Percentiles rank a stretch among this genome's conserved stretches.
phyloP scores from a whole-genome alignment of 108 stramenopile genomes.

The Skeletonema grethae region DNA sequence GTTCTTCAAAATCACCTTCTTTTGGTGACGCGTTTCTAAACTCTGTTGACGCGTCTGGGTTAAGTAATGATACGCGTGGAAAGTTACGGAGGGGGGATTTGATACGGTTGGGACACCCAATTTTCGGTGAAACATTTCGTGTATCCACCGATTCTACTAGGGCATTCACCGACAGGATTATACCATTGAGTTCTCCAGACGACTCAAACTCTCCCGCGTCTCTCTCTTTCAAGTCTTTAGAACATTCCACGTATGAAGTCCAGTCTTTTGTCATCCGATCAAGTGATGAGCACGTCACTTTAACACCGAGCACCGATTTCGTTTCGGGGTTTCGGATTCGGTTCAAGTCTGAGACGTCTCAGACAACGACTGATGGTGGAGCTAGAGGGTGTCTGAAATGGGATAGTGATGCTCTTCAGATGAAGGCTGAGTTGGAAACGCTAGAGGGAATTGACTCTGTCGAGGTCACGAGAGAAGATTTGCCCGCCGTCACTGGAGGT shows the following conservation, averaged over 20 bases:
- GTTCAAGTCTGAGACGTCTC: slow-evolving; percentile 50
- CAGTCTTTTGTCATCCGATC: slow-evolving; percentile 55
- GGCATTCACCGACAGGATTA: slow-evolving; percentile 33
- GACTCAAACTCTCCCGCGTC: slow-evolving; percentile 55
- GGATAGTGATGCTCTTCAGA: slow-evolving; percentile 36
- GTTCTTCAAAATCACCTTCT: slow-evolving; percentile 49
- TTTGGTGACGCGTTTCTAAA: slow-evolving; percentile 61
- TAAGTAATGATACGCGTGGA: slow-evolving; percentile 36
- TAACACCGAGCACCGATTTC: slow-evolving; percentile 44
- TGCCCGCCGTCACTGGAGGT: slow-evolving; percentile 25
- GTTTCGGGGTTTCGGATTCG: slow-evolving; percentile 54
- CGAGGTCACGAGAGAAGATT: slow-evolving; percentile 35
- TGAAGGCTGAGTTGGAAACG: slow-evolving; percentile 67
- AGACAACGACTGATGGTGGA: slow-evolving; percentile 47
- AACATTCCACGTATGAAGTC: slow-evolving; percentile 75
- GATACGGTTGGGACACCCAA: slow-evolving; percentile 72
- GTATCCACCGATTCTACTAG: slow-evolving; percentile 52
- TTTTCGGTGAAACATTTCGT: slow-evolving; percentile 66
- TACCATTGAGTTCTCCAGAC: slow-evolving; percentile 46
- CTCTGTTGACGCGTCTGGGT: slow-evolving; percentile 43
- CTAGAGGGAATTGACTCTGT: slow-evolving; percentile 54
- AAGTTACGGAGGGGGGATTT: slow-evolving; percentile 65
- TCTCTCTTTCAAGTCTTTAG: slow-evolving; percentile 40
- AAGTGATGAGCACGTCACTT: slow-evolving; percentile 14
- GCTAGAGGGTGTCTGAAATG: slow-evolving; percentile 50